phyloP scores from a whole-genome alignment of 345 rosid genomes.

The Nasturtium officinale region DNA sequence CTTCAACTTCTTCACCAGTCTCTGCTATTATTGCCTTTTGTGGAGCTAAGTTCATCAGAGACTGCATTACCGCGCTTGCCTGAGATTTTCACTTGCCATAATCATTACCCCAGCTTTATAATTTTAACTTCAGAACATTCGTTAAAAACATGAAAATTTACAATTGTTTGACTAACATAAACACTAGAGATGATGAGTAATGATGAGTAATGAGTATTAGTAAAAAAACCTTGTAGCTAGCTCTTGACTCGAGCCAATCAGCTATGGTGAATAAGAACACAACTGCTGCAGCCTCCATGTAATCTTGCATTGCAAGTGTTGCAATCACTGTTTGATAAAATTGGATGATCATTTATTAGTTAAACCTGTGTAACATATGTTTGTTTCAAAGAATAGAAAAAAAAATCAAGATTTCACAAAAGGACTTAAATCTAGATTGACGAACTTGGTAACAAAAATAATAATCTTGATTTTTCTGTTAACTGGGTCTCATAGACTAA shows the following conservation, averaged over 20 bases:
- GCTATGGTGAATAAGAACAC: constrained; percentile 84
- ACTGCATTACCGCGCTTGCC: constrained; percentile 86
- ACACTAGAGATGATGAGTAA: background rate
- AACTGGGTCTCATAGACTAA: no score
- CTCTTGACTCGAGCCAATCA: constrained; percentile 90
- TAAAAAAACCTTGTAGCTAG: constrained; percentile 77
- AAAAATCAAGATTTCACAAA: no score
- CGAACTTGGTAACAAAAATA: background rate
- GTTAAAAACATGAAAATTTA: background rate
- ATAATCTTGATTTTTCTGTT: background rate
- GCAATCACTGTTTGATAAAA: constrained; percentile 60
- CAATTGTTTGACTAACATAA: background rate
- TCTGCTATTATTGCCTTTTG: constrained; percentile 79
- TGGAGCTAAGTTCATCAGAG: constrained; percentile 81
- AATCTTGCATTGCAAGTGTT: constrained; percentile 79
- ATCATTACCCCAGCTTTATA: background rate
- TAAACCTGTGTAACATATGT: background rate
- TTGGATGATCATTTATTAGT: background rate
- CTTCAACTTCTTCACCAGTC: constrained; percentile 85
- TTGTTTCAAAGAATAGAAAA: background rate
- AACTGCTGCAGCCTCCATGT: constrained; percentile 75
- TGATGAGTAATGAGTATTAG: background rate
- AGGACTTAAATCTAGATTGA: no score
- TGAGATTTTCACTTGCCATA: constrained; percentile 34
- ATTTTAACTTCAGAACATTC: background rate